Percentiles rank a stretch among this genome's conserved stretches.
Conservation (phyloP, 305 asterid genomes). For the Fraxinus greggii region DNA sequence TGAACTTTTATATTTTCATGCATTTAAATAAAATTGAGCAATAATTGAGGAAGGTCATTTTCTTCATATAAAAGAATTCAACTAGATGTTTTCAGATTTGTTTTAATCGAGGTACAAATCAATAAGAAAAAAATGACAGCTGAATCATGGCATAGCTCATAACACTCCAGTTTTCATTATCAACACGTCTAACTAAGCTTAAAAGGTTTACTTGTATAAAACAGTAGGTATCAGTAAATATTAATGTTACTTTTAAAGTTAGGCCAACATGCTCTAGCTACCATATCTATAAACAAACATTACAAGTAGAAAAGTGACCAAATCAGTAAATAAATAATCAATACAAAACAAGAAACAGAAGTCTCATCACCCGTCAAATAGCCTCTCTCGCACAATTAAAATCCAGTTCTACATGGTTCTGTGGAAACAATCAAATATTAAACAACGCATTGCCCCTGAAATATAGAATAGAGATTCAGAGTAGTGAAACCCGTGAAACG, state of each 20-base stretch:
- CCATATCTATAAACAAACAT: not conserved
- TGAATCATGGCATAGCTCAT: not conserved
- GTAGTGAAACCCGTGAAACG: not conserved
- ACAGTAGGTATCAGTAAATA: not conserved
- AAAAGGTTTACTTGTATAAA: not conserved
- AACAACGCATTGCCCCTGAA: slow-evolving; percentile 30
- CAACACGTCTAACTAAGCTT: not conserved
- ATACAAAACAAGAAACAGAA: not conserved
- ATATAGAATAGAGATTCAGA: slow-evolving; percentile 17
- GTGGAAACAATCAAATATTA: slow-evolving; percentile 14
- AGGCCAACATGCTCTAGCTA: not conserved
- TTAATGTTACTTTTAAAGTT: not conserved
- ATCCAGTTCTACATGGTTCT: slow-evolving; percentile 26
- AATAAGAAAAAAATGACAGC: not conserved
- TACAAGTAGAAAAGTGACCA: not conserved
- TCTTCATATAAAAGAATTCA: not conserved
- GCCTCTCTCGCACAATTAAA: slow-evolving; percentile 22
- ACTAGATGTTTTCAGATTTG: not conserved
- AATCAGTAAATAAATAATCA: not conserved
- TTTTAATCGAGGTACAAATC: not conserved
- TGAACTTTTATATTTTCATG: not conserved
- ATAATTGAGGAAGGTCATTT: not conserved
- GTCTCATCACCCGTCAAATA: slow-evolving; percentile 23
- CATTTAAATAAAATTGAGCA: not conserved
- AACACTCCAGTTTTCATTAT: not conserved